phyloP scores from a whole-genome alignment of 768 basidiomycete species.

The Mrakia gelida region DNA sequence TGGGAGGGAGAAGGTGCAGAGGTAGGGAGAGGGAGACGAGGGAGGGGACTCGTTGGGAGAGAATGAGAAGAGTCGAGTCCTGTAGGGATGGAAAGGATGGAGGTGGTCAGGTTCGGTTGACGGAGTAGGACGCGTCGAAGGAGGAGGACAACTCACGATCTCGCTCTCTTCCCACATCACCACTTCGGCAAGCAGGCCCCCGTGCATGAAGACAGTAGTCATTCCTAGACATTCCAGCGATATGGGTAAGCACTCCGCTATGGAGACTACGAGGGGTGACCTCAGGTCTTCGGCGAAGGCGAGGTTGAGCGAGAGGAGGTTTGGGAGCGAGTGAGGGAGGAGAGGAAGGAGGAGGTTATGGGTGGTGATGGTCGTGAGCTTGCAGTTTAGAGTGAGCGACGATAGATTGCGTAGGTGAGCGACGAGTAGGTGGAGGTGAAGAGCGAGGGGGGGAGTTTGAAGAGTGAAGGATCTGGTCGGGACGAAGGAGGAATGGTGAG shows the following conservation, averaged over 20 bases:
- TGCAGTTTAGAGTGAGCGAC: slow-evolving; percentile 2
- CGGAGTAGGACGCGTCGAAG: background rate
- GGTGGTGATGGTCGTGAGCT: background rate
- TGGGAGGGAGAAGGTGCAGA: background rate
- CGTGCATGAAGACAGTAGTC: background rate
- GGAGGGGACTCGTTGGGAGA: background rate
- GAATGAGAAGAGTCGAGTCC: background rate
- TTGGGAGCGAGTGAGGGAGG: background rate
- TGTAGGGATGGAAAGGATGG: background rate
- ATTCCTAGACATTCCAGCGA: background rate
- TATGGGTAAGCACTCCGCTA: background rate
- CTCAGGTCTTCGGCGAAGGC: background rate
- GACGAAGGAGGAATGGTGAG: background rate
- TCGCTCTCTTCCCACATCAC: background rate
- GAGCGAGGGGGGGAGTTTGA: slow-evolving; percentile 1
- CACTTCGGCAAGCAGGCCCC: background rate
- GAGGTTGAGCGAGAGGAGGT: slow-evolving; percentile 8
- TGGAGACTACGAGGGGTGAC: background rate
- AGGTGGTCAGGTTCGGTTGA: background rate
- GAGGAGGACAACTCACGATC: background rate
- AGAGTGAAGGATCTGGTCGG: background rate
- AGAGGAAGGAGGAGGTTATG: background rate
- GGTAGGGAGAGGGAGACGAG: background rate
- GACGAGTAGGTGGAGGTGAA: slow-evolving; percentile 5
- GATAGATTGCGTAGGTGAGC: background rate